Base-by-base conservation (phyloP, 371 early-diverging fungal species). In the Nosema bombycis region DNA sequence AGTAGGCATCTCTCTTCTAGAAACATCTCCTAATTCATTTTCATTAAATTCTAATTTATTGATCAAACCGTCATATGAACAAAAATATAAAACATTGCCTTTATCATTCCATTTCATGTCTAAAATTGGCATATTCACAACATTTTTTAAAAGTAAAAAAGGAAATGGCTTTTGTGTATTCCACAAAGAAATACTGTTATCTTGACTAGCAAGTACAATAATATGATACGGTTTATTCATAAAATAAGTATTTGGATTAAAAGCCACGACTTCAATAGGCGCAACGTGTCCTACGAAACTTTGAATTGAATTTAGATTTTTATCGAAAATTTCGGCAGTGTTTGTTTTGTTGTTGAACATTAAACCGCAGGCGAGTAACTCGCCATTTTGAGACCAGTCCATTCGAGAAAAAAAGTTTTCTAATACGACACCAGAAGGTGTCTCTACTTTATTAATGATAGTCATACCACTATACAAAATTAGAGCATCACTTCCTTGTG, bases 261-360 rank as follows among this genome's bases (percentile, higher is more conserved):
- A 85, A 1, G 76, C 34, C 2, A 75, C 70, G 12, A 79, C 77
- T 71, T 85, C 86, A 37, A 69, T 66, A 3, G 86, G 84, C 18
- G 85, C 81, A 3, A 77, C 79, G 70, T 86, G 86, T 28, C 86
- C 86, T 37, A 85, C 54, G 18, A 86, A 70, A 61, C 82, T 81
- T 73, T 77, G 84, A 4, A 62, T 78, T 21, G 54, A 65, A 14
- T 66, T 37, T 3, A 85, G 65, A 2, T 60, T 38, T 24, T 28
- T 26, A 32, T 75, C 62, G 36, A 82, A 82, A 15, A 85, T 72
- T 66, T 84, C 80, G 46, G 83, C 80, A 15, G 78, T 70, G 67
- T 82, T 73, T 14, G 36, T 23, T 55, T 80, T 80, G 1, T 79
- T 78, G 37, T 83, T 82, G 70, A 84, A 84, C 12, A 78, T 32